phyloP scores from a whole-genome alignment of 2,329 filamentous ascomycete species.

The Calonectria pauciramosa region DNA sequence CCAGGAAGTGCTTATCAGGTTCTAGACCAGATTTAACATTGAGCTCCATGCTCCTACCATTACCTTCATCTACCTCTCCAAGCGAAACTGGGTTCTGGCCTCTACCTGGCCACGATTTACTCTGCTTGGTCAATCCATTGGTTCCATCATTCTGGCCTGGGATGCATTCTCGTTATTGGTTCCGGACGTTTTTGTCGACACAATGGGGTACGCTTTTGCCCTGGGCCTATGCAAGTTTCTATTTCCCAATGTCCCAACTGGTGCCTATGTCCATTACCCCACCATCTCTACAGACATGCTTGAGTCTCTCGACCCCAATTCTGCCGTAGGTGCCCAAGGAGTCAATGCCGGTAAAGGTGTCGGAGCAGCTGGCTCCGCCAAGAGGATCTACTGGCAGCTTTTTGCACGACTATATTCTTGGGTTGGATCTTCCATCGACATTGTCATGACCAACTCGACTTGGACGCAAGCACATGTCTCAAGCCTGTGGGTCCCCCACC shows the following conservation, averaged over 20 bases:
- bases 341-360: conserved; percentile 87
- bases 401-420: conserved; percentile 88
- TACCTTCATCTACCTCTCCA: conserved; percentile 91
- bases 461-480: conserved; percentile 93
- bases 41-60: conserved; percentile 85
- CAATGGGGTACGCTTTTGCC: conserved; percentile 97
- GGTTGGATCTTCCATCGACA: conserved; percentile 86
- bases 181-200: conserved; percentile 95
- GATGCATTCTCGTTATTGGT: conserved; percentile 94
- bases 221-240: conserved; percentile 86
- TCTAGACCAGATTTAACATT: conserved; percentile 90
- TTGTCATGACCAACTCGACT: conserved; percentile 97
- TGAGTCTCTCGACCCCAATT: conserved; percentile 78
- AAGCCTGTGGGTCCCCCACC: conserved; percentile 79
- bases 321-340: conserved; percentile 72
- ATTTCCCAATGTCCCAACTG: conserved; percentile 85
- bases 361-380: conserved; percentile 78
- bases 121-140: conserved; percentile 91
- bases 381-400: conserved; percentile 86
- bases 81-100: conserved; percentile 86
- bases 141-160: conserved; percentile 88
- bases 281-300: conserved; percentile 99
- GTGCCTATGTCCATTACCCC: conserved; percentile 96
- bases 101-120: conserved; percentile 94
- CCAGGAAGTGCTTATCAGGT: conserved; percentile 26